Conservation (phyloP, 2,329 filamentous ascomycete genomes). For the Fusarium euwallaceae region DNA sequence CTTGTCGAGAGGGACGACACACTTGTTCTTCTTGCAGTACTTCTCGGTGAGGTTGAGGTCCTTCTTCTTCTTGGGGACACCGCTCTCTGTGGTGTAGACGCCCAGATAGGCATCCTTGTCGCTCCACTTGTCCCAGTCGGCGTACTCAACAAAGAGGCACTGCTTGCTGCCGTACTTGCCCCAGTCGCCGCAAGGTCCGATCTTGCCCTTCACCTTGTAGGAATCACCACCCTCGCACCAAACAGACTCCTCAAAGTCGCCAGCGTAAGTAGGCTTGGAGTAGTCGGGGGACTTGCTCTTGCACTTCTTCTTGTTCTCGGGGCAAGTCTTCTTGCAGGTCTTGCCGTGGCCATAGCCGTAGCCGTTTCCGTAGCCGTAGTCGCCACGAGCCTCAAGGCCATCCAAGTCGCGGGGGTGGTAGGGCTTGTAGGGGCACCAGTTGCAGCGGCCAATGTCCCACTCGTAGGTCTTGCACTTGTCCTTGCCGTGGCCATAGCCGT, state of each 20-base stretch:
- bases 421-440: constrained; percentile 22
- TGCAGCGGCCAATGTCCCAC: constrained; percentile 22
- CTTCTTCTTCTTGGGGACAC: constrained; percentile 16
- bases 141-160: constrained; percentile 33
- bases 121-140: constrained; percentile 23
- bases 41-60: constrained; percentile 34
- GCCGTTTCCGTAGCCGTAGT: constrained; percentile 13
- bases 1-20: constrained; percentile 33
- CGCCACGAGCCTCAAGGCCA: constrained; percentile 20
- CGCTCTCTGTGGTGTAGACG: constrained; percentile 21
- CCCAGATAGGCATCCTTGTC: constrained; percentile 35
- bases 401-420: constrained; percentile 21
- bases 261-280: constrained; percentile 25
- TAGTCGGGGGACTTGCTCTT: constrained; percentile 29
- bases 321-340: constrained; percentile 36
- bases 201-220: constrained; percentile 35
- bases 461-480: constrained; percentile 30
- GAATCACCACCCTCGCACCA: constrained; percentile 25
- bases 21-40: constrained; percentile 37
- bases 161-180: constrained; percentile 19
- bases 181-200: constrained; percentile 18
- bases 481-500: background rate
- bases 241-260: constrained; percentile 8
- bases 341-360: constrained; percentile 8
- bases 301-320: constrained; percentile 34